Conservation (phyloP, 441 rosid species). For the Mallotus japonicus region DNA sequence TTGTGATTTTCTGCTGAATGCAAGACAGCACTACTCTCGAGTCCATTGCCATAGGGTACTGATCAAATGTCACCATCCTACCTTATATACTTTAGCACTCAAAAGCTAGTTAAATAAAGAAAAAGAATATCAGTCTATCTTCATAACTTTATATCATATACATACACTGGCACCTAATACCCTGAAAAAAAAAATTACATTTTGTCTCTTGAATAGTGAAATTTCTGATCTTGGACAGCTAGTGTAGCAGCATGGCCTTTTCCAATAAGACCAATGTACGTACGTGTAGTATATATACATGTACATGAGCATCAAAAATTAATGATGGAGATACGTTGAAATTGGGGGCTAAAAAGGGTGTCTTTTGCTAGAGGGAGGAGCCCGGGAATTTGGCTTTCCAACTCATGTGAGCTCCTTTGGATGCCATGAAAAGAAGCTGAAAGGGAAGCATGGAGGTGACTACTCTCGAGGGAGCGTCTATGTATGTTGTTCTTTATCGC, state of each 20-base stretch:
- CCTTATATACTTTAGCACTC: slow-evolving; percentile 12
- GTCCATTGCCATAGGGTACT: slow-evolving; percentile 24
- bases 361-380: slow-evolving; percentile 7
- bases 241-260: too few species aligned
- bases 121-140: not conserved
- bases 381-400: slow-evolving; percentile 43
- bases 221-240: not conserved
- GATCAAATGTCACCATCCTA: slow-evolving; percentile 36
- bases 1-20: slow-evolving; percentile 46
- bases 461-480: slow-evolving; percentile 54
- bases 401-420: slow-evolving; percentile 42
- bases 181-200: not conserved
- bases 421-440: slow-evolving; percentile 44
- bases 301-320: not conserved
- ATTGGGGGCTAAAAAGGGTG: not conserved
- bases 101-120: not conserved
- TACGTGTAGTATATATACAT: not conserved
- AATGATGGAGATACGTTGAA: not conserved
- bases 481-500: slow-evolving; percentile 36
- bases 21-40: slow-evolving; percentile 39
- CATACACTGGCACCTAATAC: not conserved
- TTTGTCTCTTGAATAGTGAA: slow-evolving; percentile 21
- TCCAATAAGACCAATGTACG: too few species aligned
- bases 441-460: slow-evolving; percentile 30
- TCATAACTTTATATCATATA: not conserved